Base-by-base conservation (phyloP, 352 stramenopile species). In the Globisporangium apiculatum region DNA sequence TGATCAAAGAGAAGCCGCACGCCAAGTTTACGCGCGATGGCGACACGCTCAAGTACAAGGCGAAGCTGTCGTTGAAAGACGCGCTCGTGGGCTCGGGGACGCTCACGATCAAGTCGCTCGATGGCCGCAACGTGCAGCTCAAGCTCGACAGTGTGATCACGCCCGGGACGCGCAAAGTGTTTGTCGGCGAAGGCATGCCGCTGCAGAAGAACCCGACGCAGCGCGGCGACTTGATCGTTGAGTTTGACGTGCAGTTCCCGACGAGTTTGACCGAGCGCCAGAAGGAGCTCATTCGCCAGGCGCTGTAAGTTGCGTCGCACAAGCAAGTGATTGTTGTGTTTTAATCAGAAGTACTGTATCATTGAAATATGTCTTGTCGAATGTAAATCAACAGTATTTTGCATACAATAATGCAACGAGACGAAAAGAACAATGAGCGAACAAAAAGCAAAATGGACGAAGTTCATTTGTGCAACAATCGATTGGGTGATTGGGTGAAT, bases 161-260 rank as follows among this genome's bases (percentile, higher is more conserved):
- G 45, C 92, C 89, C 5, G 91, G 96, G 24, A 91, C 96, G 53
- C 86, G 95, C 9, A 87, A 97, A 62, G 80, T 97, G 58, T 89
- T 98, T 46, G 72, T 81, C 15, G 93, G 93, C 11, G 97, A 99
- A 69, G 97, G 97, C 60, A 99, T 99, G 96, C 96, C 97, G 35
- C 66, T 97, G 53, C 86, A 98, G 64, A 89, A 87, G 58, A 77
- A 57, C 24, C 72, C 83, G 0, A 58, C 60, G 5, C 73, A 88
- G 59, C 96, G 89, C 60, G 96, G 96, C 43, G 95, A 98, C 62
- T 69, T 99, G 11, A 92, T 95, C 58, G 89, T 99, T 45, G 97
- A 97, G 51, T 98, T 98, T 69, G 89, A 98, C 57, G 95, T 99
- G 31, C 91, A 98, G 63, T 99, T 99, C 68, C 97, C 97, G 5